phyloP scores from a whole-genome alignment of 176 grass and related monocot species.

The Aegilops sharonensis region DNA sequence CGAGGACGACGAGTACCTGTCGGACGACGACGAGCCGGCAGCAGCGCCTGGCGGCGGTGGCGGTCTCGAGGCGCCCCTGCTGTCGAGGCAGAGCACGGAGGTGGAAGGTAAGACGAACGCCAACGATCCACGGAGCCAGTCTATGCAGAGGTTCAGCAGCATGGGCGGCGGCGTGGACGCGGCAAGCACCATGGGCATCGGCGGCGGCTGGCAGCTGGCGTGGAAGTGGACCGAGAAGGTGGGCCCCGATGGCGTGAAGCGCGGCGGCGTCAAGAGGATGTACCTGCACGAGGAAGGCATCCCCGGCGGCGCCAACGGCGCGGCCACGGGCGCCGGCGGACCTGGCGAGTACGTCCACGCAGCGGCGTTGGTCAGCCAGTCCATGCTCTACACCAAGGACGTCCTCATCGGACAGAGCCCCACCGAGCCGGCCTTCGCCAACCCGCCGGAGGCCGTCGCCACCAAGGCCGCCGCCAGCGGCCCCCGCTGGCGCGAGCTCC shows the following conservation, averaged over 20 bases:
- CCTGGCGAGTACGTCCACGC: conserved; percentile 59
- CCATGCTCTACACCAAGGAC: conserved; percentile 73
- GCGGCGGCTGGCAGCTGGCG: conserved; percentile 86
- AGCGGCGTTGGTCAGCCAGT: conserved; percentile 64
- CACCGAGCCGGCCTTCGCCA: conserved; percentile 46
- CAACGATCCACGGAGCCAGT: neutral
- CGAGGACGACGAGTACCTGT: neutral
- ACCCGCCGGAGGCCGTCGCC: conserved; percentile 35
- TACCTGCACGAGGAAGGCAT: conserved; percentile 70
- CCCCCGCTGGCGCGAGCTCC: conserved; percentile 51
- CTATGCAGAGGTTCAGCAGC: conserved; percentile 40
- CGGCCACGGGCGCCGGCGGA: neutral
- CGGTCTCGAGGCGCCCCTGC: conserved; percentile 14
- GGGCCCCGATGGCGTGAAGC: conserved; percentile 39
- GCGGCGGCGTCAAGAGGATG: conserved; percentile 68
- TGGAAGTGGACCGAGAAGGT: conserved; percentile 74
- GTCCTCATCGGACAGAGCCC: conserved; percentile 45
- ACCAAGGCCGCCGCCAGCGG: neutral
- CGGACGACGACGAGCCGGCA: neutral
- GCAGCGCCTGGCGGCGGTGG: neutral
- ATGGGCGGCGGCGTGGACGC: conserved; percentile 32
- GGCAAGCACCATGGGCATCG: conserved; percentile 71
- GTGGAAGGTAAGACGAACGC: neutral
- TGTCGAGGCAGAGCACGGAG: conserved; percentile 40
- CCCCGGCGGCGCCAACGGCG: neutral